Percentiles rank a stretch among this genome's conserved stretches.
phyloP scores from a whole-genome alignment of 805 yeast genomes.

The Lipomyces starkeyi region DNA sequence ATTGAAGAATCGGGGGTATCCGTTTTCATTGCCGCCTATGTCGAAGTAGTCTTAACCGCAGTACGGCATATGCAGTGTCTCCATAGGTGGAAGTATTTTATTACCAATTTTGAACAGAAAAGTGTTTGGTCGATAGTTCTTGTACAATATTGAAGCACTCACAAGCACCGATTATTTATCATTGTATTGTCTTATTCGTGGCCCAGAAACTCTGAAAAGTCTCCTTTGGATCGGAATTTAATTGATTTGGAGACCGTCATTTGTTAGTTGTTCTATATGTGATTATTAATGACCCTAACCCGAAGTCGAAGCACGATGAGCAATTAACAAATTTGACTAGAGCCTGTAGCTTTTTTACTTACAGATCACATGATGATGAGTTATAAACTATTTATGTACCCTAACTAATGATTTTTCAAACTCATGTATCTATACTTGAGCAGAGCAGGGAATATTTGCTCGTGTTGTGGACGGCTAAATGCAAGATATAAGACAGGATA shows the following conservation, averaged over 20 bases:
- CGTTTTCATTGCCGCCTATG: conserved; percentile 59
- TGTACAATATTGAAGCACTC: not conserved
- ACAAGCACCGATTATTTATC: too few species aligned
- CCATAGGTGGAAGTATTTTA: not conserved
- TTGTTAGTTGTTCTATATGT: not conserved
- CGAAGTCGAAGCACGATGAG: not conserved
- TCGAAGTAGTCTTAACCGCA: not conserved
- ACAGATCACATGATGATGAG: not conserved
- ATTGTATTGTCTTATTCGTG: too few species aligned
- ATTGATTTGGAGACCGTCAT: not conserved
- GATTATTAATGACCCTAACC: not conserved
- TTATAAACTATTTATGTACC: not conserved
- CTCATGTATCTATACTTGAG: not conserved
- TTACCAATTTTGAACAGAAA: not conserved
- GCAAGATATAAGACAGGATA: not conserved
- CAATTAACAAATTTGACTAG: not conserved
- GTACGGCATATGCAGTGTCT: not conserved
- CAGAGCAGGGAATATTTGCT: not conserved
- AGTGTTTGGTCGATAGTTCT: not conserved
- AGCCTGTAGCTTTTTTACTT: not conserved
- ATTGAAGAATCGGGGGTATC: conserved; percentile 76
- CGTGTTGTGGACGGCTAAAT: not conserved
- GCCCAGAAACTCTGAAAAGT: too few species aligned
- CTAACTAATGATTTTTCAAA: not conserved
- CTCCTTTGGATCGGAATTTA: not conserved